Conservation (phyloP, 768 basidiomycete genomes). For the Leccinum aurantiacum region DNA sequence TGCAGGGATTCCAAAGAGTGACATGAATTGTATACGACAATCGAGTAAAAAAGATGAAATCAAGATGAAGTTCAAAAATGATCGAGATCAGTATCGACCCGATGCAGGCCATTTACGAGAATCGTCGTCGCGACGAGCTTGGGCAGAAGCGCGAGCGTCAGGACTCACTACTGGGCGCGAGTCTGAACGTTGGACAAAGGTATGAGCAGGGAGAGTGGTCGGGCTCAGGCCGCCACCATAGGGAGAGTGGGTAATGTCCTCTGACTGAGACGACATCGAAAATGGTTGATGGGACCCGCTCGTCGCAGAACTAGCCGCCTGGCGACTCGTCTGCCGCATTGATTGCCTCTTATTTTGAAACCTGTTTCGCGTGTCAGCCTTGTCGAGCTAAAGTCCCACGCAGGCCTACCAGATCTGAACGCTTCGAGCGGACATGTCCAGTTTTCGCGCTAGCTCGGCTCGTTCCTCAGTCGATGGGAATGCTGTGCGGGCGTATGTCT, state of each 20-base stretch:
- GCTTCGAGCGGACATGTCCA: slow-evolving; percentile 82
- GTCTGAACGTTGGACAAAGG: slow-evolving; percentile 46
- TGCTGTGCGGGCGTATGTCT: slow-evolving; percentile 76
- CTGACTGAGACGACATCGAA: slow-evolving; percentile 38
- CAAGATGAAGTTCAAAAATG: slow-evolving; percentile 25
- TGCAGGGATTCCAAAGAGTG: slow-evolving; percentile 34
- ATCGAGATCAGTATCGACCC: slow-evolving; percentile 45
- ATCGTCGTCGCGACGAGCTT: slow-evolving; percentile 48
- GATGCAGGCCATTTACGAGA: slow-evolving; percentile 49
- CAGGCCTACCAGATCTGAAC: slow-evolving; percentile 78
- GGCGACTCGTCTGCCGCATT: slow-evolving; percentile 75
- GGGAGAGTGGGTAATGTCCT: slow-evolving; percentile 34
- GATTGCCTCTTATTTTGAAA: slow-evolving; percentile 88
- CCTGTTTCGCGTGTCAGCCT: slow-evolving; percentile 44
- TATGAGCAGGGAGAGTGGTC: slow-evolving; percentile 29
- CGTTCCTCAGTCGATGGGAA: slow-evolving; percentile 89
- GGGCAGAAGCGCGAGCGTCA: slow-evolving; percentile 24
- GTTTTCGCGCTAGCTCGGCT: slow-evolving; percentile 66
- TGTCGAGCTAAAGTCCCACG: slow-evolving; percentile 13
- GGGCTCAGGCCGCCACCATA: slow-evolving; percentile 38
- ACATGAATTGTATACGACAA: slow-evolving; percentile 36
- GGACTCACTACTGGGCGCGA: slow-evolving; percentile 35
- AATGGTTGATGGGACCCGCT: slow-evolving; percentile 51
- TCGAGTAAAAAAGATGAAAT: slow-evolving; percentile 36
- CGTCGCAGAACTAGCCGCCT: slow-evolving; percentile 47